Conservation (phyloP, 2,329 filamentous ascomycete species). For the Triangularia verruculosa region DNA sequence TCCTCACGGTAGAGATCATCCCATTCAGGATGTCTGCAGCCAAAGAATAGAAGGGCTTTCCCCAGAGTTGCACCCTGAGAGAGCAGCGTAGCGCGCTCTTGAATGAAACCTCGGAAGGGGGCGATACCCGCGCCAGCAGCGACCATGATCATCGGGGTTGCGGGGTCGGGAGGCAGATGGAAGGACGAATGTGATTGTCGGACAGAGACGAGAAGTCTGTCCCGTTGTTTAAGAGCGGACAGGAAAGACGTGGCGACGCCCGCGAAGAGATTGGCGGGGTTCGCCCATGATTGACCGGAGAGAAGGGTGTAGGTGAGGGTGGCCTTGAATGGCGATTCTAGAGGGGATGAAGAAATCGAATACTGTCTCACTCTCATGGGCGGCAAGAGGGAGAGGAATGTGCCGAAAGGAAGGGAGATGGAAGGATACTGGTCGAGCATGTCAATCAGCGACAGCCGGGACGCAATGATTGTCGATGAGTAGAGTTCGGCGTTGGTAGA, state of each 20-base stretch:
- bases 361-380: slow-evolving; percentile 78
- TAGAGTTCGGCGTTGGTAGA: slow-evolving; percentile 43
- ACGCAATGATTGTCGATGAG: slow-evolving; percentile 47
- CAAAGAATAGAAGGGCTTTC: slow-evolving; percentile 63
- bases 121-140: slow-evolving; percentile 56
- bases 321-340: slow-evolving; percentile 53
- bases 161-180: slow-evolving; percentile 43
- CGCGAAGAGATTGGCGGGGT: slow-evolving; percentile 49
- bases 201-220: slow-evolving; percentile 50
- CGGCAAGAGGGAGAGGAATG: slow-evolving; percentile 69
- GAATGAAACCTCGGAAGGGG: slow-evolving; percentile 61
- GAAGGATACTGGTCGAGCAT: slow-evolving; percentile 62
- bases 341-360: slow-evolving; percentile 72
- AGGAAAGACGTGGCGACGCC: slow-evolving; percentile 64
- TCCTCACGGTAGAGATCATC: slow-evolving; percentile 62
- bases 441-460: slow-evolving; percentile 63
- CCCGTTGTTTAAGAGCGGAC: slow-evolving; percentile 42
- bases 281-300: slow-evolving; percentile 51
- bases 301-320: slow-evolving; percentile 69
- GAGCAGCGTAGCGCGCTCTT: slow-evolving; percentile 56
- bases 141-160: slow-evolving; percentile 50
- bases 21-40: slow-evolving; percentile 52
- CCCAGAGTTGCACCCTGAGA: slow-evolving; percentile 52
- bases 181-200: slow-evolving; percentile 44
- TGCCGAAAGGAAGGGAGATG: slow-evolving; percentile 59